Percentiles rank a stretch among this genome's conserved stretches.
Conservation (phyloP, 108 stramenopile species). For the Epipyxis sp. region DNA sequence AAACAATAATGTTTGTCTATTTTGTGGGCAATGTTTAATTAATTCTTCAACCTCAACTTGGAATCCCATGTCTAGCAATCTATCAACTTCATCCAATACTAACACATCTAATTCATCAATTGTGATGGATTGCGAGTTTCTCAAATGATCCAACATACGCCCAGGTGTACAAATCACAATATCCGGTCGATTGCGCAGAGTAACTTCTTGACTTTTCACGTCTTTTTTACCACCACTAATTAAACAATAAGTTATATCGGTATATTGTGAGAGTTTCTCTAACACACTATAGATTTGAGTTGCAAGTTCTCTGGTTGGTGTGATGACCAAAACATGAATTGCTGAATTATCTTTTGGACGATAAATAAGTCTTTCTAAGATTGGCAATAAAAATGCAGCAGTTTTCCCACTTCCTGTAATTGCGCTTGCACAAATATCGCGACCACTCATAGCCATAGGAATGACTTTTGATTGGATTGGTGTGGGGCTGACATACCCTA, state of each 20-base stretch:
- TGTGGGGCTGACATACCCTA: slow-evolving; percentile 91
- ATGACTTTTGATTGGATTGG: slow-evolving; percentile 84
- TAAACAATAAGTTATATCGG: slow-evolving; percentile 51
- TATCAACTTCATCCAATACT: slow-evolving; percentile 85
- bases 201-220: slow-evolving; percentile 59
- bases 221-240: slow-evolving; percentile 91
- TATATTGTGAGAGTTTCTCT: slow-evolving; percentile 71
- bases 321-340: slow-evolving; percentile 74
- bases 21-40: slow-evolving; percentile 73
- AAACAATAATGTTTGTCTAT: slow-evolving; percentile 90
- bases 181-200: slow-evolving; percentile 84
- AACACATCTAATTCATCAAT: slow-evolving; percentile 79
- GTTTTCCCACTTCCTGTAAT: slow-evolving; percentile 78
- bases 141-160: slow-evolving; percentile 86
- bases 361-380: slow-evolving; percentile 84
- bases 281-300: slow-evolving; percentile 87
- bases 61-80: slow-evolving; percentile 90
- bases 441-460: slow-evolving; percentile 75
- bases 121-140: slow-evolving; percentile 78
- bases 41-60: slow-evolving; percentile 87
- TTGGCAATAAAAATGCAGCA: slow-evolving; percentile 90
- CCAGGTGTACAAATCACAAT: slow-evolving; percentile 94
- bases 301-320: slow-evolving; percentile 91
- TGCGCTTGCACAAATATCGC: slow-evolving; percentile 89
- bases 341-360: slow-evolving; percentile 68